Conservation (phyloP, 352 stramenopile genomes). For the Stephanocyclus meneghinianus region DNA sequence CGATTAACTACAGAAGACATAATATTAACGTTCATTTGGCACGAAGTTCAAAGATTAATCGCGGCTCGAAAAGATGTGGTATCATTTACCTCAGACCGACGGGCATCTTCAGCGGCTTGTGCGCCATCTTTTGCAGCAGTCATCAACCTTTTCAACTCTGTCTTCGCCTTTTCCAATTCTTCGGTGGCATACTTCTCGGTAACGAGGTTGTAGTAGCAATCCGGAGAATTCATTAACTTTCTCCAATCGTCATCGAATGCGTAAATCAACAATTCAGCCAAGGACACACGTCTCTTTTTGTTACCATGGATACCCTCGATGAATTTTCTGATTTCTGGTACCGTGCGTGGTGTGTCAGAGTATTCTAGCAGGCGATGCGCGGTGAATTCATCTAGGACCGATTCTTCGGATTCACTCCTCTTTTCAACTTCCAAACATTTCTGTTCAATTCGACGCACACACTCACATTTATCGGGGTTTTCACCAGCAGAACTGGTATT, state of each 20-base stretch:
- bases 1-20: not conserved
- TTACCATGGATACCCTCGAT: conserved; percentile 10
- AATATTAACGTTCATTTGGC: not conserved
- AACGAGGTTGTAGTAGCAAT: conserved; percentile 14
- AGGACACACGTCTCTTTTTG: conserved; percentile 9
- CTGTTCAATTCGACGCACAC: conserved; percentile 20
- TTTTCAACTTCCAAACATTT: conserved; percentile 18
- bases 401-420: not conserved
- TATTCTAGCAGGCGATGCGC: conserved; percentile 16
- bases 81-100: conserved; percentile 14
- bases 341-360: conserved; percentile 13
- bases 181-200: conserved; percentile 19
- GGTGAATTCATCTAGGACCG: conserved; percentile 22
- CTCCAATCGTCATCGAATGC: conserved; percentile 21
- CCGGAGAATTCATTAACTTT: conserved; percentile 7
- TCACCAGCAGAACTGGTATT: conserved; percentile 18
- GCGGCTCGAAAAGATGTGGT: not conserved
- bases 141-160: conserved; percentile 15
- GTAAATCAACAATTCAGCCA: conserved; percentile 27
- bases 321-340: conserved; percentile 13
- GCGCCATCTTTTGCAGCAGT: conserved; percentile 17
- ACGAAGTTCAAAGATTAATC: not conserved
- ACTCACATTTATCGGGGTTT: conserved; percentile 11
- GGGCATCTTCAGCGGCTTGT: conserved; percentile 23
- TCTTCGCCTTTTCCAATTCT: conserved; percentile 10